phyloP scores from a whole-genome alignment of 495 filamentous ascomycete genomes.

The Trichoderma erinaceum region DNA sequence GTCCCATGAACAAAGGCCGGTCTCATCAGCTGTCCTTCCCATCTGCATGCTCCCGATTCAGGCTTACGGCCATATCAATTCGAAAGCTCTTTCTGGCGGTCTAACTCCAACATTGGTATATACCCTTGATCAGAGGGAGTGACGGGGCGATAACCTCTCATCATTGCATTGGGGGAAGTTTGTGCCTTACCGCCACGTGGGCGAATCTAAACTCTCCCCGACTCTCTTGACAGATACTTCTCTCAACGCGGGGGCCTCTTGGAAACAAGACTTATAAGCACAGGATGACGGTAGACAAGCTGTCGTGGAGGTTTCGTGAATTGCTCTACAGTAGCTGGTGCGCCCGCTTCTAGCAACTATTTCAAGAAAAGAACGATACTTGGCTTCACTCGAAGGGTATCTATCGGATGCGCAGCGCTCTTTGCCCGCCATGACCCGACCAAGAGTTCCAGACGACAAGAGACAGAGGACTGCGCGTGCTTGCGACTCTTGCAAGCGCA shows the following conservation, averaged over 20 bases:
- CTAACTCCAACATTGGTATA: background rate
- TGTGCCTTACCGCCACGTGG: slow-evolving; percentile 13
- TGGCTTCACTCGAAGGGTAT: background rate
- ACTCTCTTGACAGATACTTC: background rate
- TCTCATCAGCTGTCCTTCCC: slow-evolving; percentile 4
- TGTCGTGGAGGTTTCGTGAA: slow-evolving; percentile 4
- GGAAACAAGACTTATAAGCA: background rate
- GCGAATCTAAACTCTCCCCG: slow-evolving; percentile 1
- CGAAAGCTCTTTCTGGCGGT: background rate
- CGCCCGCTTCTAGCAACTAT: background rate
- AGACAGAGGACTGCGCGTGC: slow-evolving; percentile 60
- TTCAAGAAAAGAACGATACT: background rate
- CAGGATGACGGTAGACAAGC: slow-evolving; percentile 7
- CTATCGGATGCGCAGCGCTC: slow-evolving; percentile 14
- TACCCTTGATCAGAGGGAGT: background rate
- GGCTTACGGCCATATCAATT: background rate
- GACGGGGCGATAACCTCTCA: slow-evolving; percentile 8
- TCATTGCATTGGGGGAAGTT: slow-evolving; percentile 10
- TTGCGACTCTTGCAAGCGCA: slow-evolving; percentile 71
- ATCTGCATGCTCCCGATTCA: slow-evolving; percentile 11
- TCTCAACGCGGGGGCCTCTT: background rate
- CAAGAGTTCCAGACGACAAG: slow-evolving; percentile 58
- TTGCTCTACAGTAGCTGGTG: slow-evolving; percentile 7
- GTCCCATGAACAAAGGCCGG: background rate
- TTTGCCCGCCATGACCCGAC: slow-evolving; percentile 49